phyloP scores from a whole-genome alignment of 768 basidiomycete genomes.

The Tephrocybe sp. region DNA sequence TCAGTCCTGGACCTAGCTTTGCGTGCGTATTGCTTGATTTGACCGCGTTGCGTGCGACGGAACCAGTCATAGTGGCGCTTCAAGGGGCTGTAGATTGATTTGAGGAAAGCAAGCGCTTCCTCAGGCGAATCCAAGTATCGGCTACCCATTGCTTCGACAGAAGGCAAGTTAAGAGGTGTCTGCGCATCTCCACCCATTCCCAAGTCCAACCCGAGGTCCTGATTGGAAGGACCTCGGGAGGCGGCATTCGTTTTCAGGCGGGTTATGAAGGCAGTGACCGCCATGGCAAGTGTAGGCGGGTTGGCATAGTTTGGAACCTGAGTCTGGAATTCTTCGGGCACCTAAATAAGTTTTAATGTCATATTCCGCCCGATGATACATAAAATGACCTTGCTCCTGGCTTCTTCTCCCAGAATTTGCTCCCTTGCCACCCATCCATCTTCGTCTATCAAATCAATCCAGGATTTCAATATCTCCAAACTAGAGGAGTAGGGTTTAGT shows the following conservation, averaged over 20 bases:
- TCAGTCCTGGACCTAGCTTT: slow-evolving; percentile 85
- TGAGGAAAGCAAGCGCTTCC: slow-evolving; percentile 67
- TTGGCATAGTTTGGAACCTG: slow-evolving; percentile 96
- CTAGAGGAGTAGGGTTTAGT: slow-evolving; percentile 34
- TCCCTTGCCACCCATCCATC: slow-evolving; percentile 96
- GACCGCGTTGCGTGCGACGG: slow-evolving; percentile 89
- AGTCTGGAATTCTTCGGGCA: slow-evolving; percentile 86
- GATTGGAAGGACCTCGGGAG: slow-evolving; percentile 46
- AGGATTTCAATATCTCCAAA: slow-evolving; percentile 85
- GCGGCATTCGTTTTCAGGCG: slow-evolving; percentile 50
- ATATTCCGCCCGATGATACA: background rate
- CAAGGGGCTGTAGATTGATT: slow-evolving; percentile 78
- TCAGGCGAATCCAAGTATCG: slow-evolving; percentile 57
- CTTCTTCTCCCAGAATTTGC: slow-evolving; percentile 96
- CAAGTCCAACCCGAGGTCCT: slow-evolving; percentile 67
- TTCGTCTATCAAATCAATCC: slow-evolving; percentile 89
- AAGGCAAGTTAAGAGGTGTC: slow-evolving; percentile 38
- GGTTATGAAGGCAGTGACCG: slow-evolving; percentile 85
- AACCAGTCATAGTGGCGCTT: slow-evolving; percentile 97
- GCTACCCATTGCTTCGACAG: slow-evolving; percentile 29
- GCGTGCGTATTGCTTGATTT: slow-evolving; percentile 88
- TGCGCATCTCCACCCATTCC: slow-evolving; percentile 50
- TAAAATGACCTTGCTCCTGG: slow-evolving; percentile 77
- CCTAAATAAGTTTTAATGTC: slow-evolving; percentile 38
- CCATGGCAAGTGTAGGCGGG: slow-evolving; percentile 93